Percentiles rank a stretch among this genome's conserved stretches.
Evolutionary conservation across 306 rosid genomes (phyloP).

Genomic region (Castanopsis chinensis): DNA sequence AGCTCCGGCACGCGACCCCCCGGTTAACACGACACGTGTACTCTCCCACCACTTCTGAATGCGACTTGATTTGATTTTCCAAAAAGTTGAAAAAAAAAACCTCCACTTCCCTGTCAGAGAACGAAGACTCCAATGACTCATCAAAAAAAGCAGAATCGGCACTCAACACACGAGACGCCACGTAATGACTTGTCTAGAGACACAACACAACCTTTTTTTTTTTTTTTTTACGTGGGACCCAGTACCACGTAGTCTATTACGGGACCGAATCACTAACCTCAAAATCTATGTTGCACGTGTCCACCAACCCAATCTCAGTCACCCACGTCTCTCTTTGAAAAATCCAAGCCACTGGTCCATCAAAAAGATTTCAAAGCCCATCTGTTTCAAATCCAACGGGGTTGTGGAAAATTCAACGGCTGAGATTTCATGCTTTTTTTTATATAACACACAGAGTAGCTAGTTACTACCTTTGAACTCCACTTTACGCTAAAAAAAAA

Average conservation of each 20-base stretch:
- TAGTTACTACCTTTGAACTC: background rate
- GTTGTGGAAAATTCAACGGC: conserved; percentile 25
- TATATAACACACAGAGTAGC: background rate
- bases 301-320: conserved; percentile 27
- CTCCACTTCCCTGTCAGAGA: conserved; percentile 1
- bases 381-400: conserved; percentile 40
- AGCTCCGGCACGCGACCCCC: conserved; percentile 37
- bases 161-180: conserved; percentile 40
- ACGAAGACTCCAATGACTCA: conserved; percentile 4
- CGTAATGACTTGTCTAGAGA: conserved; percentile 30
- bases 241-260: conserved; percentile 1
- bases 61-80: background rate
- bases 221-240: conserved; percentile 27
- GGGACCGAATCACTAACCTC: conserved; percentile 27
- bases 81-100: no score
- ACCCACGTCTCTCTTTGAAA: conserved; percentile 58
- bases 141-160: conserved; percentile 14
- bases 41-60: background rate
- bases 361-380: conserved; percentile 1
- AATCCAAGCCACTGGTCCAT: conserved; percentile 39
- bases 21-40: conserved; percentile 33
- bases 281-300: conserved; percentile 48
- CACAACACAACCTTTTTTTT: no score
- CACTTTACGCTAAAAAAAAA: background rate
- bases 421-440: conserved; percentile 16